Base-by-base conservation (phyloP, 2,329 filamentous ascomycete genomes). In the Talaromyces sp. region DNA sequence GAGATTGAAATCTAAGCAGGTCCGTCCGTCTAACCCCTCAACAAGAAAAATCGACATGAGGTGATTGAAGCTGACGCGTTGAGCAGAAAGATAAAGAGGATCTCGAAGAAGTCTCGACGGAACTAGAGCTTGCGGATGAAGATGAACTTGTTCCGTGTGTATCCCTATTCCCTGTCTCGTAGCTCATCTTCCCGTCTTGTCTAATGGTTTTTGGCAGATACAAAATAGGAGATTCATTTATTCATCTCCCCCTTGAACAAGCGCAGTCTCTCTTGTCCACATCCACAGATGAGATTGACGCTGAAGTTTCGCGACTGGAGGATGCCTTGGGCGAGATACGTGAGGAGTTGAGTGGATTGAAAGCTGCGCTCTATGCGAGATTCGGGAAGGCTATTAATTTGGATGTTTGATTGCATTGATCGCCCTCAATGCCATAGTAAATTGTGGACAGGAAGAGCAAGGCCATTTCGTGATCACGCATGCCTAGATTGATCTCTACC, bases 341-440 rank as follows among this genome's bases (percentile, higher is more conserved):
- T 62, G 92, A 96, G 67, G 91, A 97, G 74, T 93, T 98, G 90
- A 85, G 87, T 66, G 83, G 90, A 75, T 82, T 99, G 67, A 99
- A 99, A 82, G 90, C 96, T 64, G 87, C 91, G 66, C 80, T 99
- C 65, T 99, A 99, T 78, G 93, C 92, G 37, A 87, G 96, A 66
- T 99, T 99, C 78, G 95, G 95, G 62, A 87, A 90, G 76, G 96
- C 93, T 76, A 99, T 99, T 82, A 99, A 99, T 78, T 83, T 98
- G 67, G 95, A 99, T 79, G 91, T 90, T 69, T 95, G 84, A 39
- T 14, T 48, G 11, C 33, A 16, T n/a, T 48, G 1, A 14, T 9
- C n/a, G 5, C 18, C 37, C 21, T 18, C 5, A n/a, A n/a, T n/a
- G n/a, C n/a, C n/a, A n/a, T 18, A 33, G 44, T 21, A n/a, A 14